Conservation (phyloP, 2,329 filamentous ascomycete species). For the Coniochaeta sp. region DNA sequence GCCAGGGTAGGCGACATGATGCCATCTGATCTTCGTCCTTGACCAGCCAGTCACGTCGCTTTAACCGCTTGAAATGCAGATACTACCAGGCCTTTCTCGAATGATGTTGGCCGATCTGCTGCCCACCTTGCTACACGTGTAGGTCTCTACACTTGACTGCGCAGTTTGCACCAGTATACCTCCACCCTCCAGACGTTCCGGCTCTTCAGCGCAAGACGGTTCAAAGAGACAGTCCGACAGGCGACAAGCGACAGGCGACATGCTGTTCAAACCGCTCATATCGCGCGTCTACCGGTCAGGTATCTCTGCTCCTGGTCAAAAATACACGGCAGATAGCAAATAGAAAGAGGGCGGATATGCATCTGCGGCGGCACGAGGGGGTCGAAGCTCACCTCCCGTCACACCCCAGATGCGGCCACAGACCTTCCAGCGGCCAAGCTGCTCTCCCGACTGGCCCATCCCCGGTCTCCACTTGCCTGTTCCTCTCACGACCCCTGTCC, state of each 20-base stretch:
- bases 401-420: conserved; percentile 3
- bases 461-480: background rate
- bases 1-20: background rate
- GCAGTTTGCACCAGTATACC: background rate
- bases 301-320: background rate
- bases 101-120: background rate
- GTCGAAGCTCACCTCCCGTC: background rate
- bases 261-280: too few relatives aligned
- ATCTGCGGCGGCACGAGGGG: background rate
- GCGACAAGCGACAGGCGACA: background rate
- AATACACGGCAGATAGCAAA: background rate
- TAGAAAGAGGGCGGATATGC: background rate
- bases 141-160: background rate
- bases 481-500: background rate
- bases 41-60: background rate
- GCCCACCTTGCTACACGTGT: background rate
- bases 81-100: background rate
- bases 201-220: background rate
- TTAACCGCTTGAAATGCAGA: background rate
- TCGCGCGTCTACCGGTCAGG: background rate
- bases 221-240: background rate
- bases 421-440: background rate
- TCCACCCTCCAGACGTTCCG: background rate
- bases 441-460: conserved; percentile 1
- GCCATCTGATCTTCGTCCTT: background rate